These are phyloP conservation scores for Amanita molliuscula DNA, from an alignment of 768 basidiomycete species.

Conservation along the genomic window DNA sequence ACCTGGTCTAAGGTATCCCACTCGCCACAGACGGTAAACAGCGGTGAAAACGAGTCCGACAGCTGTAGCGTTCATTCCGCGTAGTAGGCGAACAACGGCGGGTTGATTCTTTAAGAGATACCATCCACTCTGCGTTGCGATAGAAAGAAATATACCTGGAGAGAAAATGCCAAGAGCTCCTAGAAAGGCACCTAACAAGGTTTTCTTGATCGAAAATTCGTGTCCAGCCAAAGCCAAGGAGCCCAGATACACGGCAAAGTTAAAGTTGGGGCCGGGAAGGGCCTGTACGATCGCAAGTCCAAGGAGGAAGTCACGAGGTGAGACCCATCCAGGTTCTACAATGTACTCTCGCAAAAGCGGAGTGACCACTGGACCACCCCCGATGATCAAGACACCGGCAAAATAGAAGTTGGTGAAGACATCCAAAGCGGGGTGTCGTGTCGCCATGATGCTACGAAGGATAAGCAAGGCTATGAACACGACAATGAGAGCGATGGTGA, in stretches of 20 bases:
- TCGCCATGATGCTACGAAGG: conserved; percentile 15
- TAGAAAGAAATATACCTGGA: conserved; percentile 30
- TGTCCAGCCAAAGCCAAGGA: conserved; percentile 25
- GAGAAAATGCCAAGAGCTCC: conserved; percentile 40
- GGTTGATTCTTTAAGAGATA: conserved; percentile 19
- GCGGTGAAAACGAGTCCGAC: conserved; percentile 32
- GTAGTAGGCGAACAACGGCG: conserved; percentile 19
- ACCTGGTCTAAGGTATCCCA: conserved; percentile 22
- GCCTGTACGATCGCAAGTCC: conserved; percentile 41
- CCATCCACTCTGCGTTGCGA: conserved; percentile 27
- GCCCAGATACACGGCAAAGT: conserved; percentile 43
- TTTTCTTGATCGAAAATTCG: conserved; percentile 17
- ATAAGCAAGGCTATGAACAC: conserved; percentile 20
- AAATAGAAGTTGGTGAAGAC: conserved; percentile 38
- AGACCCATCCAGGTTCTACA: conserved; percentile 41
- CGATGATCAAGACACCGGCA: conserved; percentile 39
- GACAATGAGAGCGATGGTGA: background rate
- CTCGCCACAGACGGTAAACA: conserved; percentile 28
- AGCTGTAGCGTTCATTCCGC: conserved; percentile 31
- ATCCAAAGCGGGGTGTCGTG: conserved; percentile 18
- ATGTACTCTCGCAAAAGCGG: conserved; percentile 41
- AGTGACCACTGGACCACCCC: conserved; percentile 48
- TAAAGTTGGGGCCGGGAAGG: conserved; percentile 47
- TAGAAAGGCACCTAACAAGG: conserved; percentile 32
- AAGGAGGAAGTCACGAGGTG: conserved; percentile 41